Base-by-base conservation (phyloP, 2,329 filamentous ascomycete genomes). In the Aspergillus sp. region DNA sequence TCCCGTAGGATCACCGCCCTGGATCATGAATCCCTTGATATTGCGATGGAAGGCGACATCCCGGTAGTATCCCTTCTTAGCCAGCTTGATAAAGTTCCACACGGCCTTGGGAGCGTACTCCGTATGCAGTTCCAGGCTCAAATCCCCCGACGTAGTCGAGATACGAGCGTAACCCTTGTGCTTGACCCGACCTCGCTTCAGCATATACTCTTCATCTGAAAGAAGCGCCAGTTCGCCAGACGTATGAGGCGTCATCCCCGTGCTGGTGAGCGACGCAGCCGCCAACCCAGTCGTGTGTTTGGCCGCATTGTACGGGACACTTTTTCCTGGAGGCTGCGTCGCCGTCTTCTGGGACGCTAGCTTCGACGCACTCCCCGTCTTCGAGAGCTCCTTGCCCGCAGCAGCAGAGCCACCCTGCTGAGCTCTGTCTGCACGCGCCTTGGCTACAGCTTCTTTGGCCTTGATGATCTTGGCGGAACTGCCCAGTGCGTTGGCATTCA, bases 1-100 rank as follows among this genome's bases (percentile, higher is more conserved):
- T 1, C 91, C 91, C 0, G 88, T 88, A 0, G 93, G 93, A 63
- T 98, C 93, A 34, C 93, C 93, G 39, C 91, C 91, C 66, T 98
- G 93, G 35, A 98, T 87, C 93, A 98, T 98, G 65, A 98, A 98
- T 57, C 86, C 88, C 48, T 83, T 83, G 58, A 98, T 96, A 64
- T 94, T 96, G 52, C 93, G 82, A 67, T 98, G 93, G 63, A 98
- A 98, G 8, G 78, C 68, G 2, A 95, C 83, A 53, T 80, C 80
- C 44, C 81, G 82, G 72, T 97, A 98, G 68, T 95, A 96, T 1
- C 91, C 91, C 55, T 85, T 87, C 61, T 95, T 86, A 1, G 89
- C 81, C 4, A 98, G 73, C 47, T 86, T 83, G 44, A 94, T 80
- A 61, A 98, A 98, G 66, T 98, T 98, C 88, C 91, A 98, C 1